phyloP scores from a whole-genome alignment of 345 rosid genomes.

The Populus tremula region DNA sequence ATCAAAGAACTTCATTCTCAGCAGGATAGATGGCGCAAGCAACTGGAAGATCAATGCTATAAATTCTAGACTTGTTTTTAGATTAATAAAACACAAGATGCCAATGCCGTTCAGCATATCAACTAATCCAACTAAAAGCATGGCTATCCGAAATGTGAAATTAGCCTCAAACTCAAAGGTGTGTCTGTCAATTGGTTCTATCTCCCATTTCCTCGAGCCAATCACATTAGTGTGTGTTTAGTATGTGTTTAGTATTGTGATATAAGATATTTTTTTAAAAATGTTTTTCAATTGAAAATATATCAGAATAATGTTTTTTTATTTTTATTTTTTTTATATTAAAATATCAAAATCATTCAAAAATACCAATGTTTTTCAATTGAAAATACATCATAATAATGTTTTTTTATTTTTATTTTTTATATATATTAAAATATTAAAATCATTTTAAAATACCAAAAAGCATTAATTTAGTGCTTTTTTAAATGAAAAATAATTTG shows the following conservation, averaged over 20 bases:
- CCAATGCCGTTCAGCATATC: neutral
- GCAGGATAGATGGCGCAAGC: slow-evolving; percentile 4
- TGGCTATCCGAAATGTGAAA: slow-evolving; percentile 1
- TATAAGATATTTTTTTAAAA: no score
- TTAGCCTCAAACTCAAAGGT: slow-evolving; percentile 2
- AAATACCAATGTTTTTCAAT: no score
- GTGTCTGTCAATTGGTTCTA: neutral
- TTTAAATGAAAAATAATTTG: no score
- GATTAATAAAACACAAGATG: neutral
- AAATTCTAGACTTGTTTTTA: neutral
- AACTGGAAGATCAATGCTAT: neutral
- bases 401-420: no score
- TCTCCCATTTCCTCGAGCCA: neutral
- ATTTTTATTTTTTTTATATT: neutral
- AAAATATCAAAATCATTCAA: neutral
- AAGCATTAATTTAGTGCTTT: no score
- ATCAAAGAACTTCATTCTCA: neutral
- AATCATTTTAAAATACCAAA: no score
- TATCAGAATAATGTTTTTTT: no score
- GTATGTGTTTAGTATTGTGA: no score
- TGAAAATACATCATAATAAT: no score
- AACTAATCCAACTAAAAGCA: neutral
- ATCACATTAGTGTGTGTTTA: neutral
- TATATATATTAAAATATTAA: no score
- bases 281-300: no score